Percentiles rank a stretch among this genome's conserved stretches.
Evolutionary conservation across 495 filamentous ascomycete genomes (phyloP).

Genomic region (Hypoxylon fragiforme): DNA sequence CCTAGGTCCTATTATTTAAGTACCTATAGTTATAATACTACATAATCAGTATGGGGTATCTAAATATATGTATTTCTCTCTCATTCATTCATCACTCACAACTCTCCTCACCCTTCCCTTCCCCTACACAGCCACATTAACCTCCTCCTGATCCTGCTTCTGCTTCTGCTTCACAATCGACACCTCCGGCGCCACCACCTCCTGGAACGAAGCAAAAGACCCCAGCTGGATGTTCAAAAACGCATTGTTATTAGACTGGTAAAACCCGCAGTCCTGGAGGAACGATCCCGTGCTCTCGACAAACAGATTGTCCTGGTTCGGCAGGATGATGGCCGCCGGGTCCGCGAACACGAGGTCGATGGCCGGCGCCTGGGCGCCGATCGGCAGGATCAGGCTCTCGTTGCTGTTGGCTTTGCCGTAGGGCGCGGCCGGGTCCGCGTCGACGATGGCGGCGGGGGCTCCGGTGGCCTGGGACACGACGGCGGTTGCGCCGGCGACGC

Average conservation of each 20-base stretch:
- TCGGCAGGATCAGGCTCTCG: conserved; percentile 37
- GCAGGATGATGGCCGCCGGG: conserved; percentile 42
- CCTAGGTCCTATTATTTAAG: not conserved
- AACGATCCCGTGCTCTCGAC: conserved; percentile 37
- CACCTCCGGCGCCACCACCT: conserved; percentile 17
- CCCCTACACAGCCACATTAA: conserved; percentile 8
- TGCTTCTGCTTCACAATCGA: conserved; percentile 27
- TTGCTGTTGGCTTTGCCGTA: conserved; percentile 33
- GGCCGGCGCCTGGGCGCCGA: conserved; percentile 30
- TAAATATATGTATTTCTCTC: conserved; percentile 11
- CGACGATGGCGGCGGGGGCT: conserved; percentile 12
- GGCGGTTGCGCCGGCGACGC: conserved; percentile 16
- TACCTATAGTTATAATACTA: conserved; percentile 2
- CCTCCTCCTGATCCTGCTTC: too few relatives aligned
- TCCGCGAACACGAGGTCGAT: conserved; percentile 40
- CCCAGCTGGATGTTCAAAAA: conserved; percentile 26
- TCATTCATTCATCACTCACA: not conserved
- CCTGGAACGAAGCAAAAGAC: conserved; percentile 23
- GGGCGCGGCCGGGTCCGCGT: conserved; percentile 25
- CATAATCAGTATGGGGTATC: conserved; percentile 17
- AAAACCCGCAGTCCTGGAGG: conserved; percentile 38
- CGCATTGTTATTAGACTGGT: conserved; percentile 23
- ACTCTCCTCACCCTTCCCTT: too few relatives aligned
- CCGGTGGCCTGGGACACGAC: conserved; percentile 23
- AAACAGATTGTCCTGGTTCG: conserved; percentile 32